These are phyloP conservation scores for Penicillium sp. DNA, from an alignment of 2,329 filamentous ascomycete genomes.

Conservation along the genomic window DNA sequence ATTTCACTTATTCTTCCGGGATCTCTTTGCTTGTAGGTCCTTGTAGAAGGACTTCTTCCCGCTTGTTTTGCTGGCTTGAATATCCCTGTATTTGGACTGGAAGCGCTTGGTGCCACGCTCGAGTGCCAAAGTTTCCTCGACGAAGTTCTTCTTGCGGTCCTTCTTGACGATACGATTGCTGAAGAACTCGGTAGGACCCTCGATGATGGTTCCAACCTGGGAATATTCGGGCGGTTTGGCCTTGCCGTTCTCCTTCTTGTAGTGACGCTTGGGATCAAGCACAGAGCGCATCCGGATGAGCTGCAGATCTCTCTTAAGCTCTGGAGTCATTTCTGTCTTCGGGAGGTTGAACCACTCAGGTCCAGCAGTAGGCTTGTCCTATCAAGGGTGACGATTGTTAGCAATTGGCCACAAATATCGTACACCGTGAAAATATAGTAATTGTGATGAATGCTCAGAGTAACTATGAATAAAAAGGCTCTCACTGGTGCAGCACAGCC, in stretches of 20 bases:
- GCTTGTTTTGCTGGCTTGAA: conserved; percentile 77
- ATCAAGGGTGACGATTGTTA: conserved; percentile 14
- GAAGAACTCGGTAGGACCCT: conserved; percentile 85
- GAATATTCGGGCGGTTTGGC: conserved; percentile 75
- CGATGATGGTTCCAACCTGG: conserved; percentile 82
- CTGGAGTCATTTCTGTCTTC: conserved; percentile 75
- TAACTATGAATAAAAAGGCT: conserved; percentile 68
- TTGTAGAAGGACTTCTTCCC: conserved; percentile 91
- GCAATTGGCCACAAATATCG: conserved; percentile 24
- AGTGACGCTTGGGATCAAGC: conserved; percentile 83
- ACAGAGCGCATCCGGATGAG: conserved; percentile 85
- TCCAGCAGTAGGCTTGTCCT: conserved; percentile 68
- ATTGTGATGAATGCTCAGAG: conserved; percentile 54
- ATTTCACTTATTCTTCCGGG: conserved; percentile 26
- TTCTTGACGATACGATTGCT: conserved; percentile 78
- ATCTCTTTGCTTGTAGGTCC: conserved; percentile 63
- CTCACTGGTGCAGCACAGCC: conserved; percentile 70
- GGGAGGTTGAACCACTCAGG: conserved; percentile 85
- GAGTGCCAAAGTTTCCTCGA: conserved; percentile 74
- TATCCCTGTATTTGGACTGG: conserved; percentile 81
- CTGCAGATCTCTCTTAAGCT: conserved; percentile 86
- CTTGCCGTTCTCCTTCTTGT: conserved; percentile 80
- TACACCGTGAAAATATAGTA: not conserved
- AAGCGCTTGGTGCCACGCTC: conserved; percentile 69
- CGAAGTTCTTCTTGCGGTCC: conserved; percentile 80